Evolutionary conservation across 2,329 filamentous ascomycete genomes (phyloP).

Genomic region (Beauveria medogensis): DNA sequence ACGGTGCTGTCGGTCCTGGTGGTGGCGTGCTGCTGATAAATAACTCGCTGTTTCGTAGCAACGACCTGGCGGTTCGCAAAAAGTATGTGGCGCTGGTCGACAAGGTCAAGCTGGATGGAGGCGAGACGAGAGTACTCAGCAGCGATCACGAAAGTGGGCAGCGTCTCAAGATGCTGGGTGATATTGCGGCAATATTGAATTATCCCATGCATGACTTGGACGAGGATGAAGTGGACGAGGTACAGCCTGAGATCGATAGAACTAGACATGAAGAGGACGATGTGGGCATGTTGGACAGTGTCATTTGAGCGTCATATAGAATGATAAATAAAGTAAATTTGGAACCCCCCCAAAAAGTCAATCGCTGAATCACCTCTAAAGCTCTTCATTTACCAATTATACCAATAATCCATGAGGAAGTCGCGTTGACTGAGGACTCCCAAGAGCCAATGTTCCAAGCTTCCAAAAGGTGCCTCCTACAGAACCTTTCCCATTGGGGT

Average conservation of each 20-base stretch:
- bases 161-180: constrained; percentile 72
- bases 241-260: constrained; percentile 11
- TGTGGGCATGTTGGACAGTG: constrained; percentile 24
- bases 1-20: constrained; percentile 80
- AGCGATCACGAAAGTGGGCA: constrained; percentile 91
- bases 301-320: constrained; percentile 21
- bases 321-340: background rate
- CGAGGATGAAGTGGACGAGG: constrained; percentile 49
- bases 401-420: too few species aligned
- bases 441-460: too few species aligned
- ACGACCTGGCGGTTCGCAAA: constrained; percentile 67
- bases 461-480: too few species aligned
- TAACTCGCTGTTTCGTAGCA: constrained; percentile 77
- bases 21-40: constrained; percentile 81
- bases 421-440: too few species aligned
- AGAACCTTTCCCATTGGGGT: too few species aligned
- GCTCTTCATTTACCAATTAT: too few species aligned
- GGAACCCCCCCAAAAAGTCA: background rate
- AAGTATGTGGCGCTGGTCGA: constrained; percentile 83
- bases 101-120: constrained; percentile 76
- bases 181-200: constrained; percentile 83
- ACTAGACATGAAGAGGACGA: constrained; percentile 21
- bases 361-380: too few species aligned
- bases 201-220: constrained; percentile 80
- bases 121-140: constrained; percentile 82